Evolutionary conservation across 257 asterid species (phyloP), one percentile per base, ranked within the genome.

Genomic region (Asclepias syriaca): DNA sequence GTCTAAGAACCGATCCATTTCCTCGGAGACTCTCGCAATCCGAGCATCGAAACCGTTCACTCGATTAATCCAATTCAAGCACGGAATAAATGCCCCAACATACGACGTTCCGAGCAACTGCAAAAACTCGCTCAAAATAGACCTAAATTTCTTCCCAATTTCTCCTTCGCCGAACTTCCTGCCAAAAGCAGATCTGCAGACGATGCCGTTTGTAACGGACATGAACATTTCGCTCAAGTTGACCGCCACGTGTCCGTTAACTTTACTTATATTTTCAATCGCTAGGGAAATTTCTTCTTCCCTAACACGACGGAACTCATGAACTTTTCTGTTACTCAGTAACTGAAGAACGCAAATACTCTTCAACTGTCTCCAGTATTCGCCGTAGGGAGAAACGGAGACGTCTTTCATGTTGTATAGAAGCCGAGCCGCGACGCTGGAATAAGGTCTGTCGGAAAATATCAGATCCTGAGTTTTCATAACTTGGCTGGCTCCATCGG

Each of bases 391-490:
- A 0, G 86, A 51, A 5, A 53, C 39, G 3, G 84, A 61, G 3
- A 77, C 46, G 6, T 75, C 77, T 68, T 66, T 83, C 32, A 61
- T 22, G 69, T 74, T 66, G 50, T 80, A 83, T 2, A 80, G 72
- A 34, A 83, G 83, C 32, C 69, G 56, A 50, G 32, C 43, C 0
- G 46, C 32, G 5, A 72, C 39, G 48, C 72, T 67, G 14, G 75
- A 53, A 13, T 70, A 22, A 8, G 87, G 85, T 57, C 87, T 60
- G 40, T 76, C 56, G 0, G 85, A 79, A n/a, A 88, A 88, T n/a
- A 32, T 27, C 1, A 88, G 84, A 50, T 88, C 94, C n/a, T 83
- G 79, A 29, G 80, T 78, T 70, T 80, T 89, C 89, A 87, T 76
- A 82, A 89, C 77, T 75, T 84, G 74, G 0, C 58, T 37, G 1